These are phyloP conservation scores for Albifimbria verrucaria DNA, from an alignment of 2,329 filamentous ascomycete genomes.

Conservation along the genomic window DNA sequence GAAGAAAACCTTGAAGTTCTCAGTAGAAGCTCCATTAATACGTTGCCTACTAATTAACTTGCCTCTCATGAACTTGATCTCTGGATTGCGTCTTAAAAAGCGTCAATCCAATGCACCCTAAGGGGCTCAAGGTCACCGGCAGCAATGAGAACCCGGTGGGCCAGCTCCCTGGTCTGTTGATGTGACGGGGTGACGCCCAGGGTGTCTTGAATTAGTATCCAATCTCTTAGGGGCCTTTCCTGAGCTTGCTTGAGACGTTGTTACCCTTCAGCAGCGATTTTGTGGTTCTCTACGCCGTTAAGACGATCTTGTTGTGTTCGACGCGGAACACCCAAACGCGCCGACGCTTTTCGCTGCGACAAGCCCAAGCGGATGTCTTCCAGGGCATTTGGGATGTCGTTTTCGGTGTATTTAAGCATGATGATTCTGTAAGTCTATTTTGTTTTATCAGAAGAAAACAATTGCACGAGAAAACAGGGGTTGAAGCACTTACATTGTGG, in stretches of 20 bases:
- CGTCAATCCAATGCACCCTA: constrained; percentile 6
- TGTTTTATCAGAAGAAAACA: background rate
- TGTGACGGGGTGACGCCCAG: constrained; percentile 3
- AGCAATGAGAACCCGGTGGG: constrained; percentile 1
- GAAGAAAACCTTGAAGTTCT: constrained; percentile 3
- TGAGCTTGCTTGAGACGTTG: background rate
- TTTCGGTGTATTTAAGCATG: constrained; percentile 2
- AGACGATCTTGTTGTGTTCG: background rate
- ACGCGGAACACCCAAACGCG: constrained; percentile 4
- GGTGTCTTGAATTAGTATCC: constrained; percentile 1
- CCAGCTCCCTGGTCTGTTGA: constrained; percentile 5
- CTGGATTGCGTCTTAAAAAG: constrained; percentile 6
- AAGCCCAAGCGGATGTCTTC: background rate
- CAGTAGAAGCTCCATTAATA: constrained; percentile 1
- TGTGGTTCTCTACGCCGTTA: background rate
- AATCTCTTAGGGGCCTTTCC: constrained; percentile 6
- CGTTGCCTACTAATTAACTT: constrained; percentile 1
- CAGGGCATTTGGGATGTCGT: background rate
- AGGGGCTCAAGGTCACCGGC: constrained; percentile 5
- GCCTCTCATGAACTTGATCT: constrained; percentile 4
- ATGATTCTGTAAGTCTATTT: background rate
- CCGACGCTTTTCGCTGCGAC: constrained; percentile 2
- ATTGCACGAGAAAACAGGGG: constrained; percentile 1
- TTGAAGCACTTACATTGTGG: background rate
- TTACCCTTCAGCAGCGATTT: background rate